A percentile compares a stretch with the other conserved stretches of the same genome.
phyloP scores from a whole-genome alignment of 2,329 filamentous ascomycete genomes.

The Ophiobolus disseminans region DNA sequence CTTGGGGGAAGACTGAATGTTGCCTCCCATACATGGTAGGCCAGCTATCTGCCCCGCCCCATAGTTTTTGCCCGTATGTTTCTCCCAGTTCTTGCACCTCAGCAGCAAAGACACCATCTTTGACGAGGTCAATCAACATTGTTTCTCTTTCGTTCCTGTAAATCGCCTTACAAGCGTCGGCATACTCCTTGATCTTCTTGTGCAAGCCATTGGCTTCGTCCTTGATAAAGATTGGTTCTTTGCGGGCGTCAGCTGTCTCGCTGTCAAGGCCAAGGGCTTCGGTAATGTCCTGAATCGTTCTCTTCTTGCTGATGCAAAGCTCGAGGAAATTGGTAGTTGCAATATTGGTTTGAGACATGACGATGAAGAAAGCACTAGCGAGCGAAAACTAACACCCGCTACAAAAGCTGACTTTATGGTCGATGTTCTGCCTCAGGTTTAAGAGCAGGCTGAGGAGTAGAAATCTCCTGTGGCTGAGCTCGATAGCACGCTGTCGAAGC shows the following conservation, averaged over 20 bases:
- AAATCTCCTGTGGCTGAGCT: no score
- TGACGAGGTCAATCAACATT: slow-evolving; percentile 1
- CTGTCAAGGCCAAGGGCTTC: slow-evolving; percentile 15
- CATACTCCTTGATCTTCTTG: slow-evolving; percentile 12
- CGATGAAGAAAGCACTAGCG: neutral
- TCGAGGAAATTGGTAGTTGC: slow-evolving; percentile 14
- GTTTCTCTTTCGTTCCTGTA: slow-evolving; percentile 3
- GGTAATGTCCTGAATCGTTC: slow-evolving; percentile 4
- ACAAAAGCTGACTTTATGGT: neutral
- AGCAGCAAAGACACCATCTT: slow-evolving; percentile 8
- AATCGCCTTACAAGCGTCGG: slow-evolving; percentile 2
- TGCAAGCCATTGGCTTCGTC: slow-evolving; percentile 14
- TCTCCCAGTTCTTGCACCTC: slow-evolving; percentile 7
- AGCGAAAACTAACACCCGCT: neutral
- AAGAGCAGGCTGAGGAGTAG: no score
- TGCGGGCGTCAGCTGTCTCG: slow-evolving; percentile 1
- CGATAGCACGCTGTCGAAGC: no score
- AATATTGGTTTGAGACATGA: slow-evolving; percentile 8
- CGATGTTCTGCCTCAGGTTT: no score
- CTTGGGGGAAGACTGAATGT: neutral
- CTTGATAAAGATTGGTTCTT: slow-evolving; percentile 9
- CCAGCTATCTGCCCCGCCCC: slow-evolving; percentile 7
- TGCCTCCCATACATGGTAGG: slow-evolving; percentile 3
- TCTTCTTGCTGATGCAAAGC: slow-evolving; percentile 13
- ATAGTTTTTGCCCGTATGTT: slow-evolving; percentile 13